These are phyloP conservation scores for Nicotiana paniculata DNA, from an alignment of 257 asterid genomes.

Conservation along the genomic window DNA sequence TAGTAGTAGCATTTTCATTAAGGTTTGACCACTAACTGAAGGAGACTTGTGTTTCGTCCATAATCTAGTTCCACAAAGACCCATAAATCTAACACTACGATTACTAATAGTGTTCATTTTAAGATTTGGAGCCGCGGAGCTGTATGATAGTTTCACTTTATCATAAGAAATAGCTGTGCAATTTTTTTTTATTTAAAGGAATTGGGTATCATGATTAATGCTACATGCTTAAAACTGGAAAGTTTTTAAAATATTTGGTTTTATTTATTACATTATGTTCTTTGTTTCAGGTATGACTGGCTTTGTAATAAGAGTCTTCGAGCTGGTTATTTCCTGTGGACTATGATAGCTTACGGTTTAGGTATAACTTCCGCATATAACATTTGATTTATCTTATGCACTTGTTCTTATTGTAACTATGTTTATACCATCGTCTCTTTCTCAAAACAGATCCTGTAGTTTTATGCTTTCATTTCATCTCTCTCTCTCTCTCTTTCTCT, in stretches of 20 bases:
- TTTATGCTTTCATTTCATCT: neutral
- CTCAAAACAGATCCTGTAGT: neutral
- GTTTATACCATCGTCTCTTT: neutral
- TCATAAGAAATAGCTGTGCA: too few species aligned
- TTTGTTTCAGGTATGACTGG: slow-evolving; percentile 79
- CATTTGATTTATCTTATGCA: neutral
- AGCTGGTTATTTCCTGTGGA: slow-evolving; percentile 78
- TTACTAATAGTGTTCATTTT: neutral
- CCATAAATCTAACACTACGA: neutral
- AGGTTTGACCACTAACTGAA: slow-evolving; percentile 31
- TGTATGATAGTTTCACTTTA: neutral
- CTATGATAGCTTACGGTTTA: slow-evolving; percentile 80
- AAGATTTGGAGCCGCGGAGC: neutral
- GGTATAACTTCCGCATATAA: slow-evolving; percentile 1
- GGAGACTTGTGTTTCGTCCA: neutral
- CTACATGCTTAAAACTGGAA: neutral
- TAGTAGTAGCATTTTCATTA: slow-evolving; percentile 58
- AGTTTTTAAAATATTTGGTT: neutral
- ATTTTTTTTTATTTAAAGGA: too few species aligned
- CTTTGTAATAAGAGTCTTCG: slow-evolving; percentile 65
- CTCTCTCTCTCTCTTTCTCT: neutral
- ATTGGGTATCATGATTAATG: neutral
- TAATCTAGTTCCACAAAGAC: neutral
- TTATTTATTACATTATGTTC: neutral
- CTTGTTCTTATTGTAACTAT: neutral